phyloP scores from a whole-genome alignment of 352 stramenopile species.

The Thalassiosira hispida region DNA sequence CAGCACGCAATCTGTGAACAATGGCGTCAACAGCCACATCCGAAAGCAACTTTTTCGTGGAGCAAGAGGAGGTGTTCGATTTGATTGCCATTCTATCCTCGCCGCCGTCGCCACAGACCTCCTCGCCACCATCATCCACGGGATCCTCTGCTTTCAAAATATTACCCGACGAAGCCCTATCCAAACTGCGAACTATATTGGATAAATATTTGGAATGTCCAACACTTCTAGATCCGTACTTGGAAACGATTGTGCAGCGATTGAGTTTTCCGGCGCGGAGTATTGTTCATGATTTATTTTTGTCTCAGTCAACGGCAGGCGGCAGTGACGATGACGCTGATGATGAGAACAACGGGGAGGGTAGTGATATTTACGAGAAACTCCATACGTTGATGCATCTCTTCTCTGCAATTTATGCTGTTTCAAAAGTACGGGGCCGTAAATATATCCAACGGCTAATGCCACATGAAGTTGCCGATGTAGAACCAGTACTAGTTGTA shows the following conservation, averaged over 20 bases:
- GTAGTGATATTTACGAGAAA: slow-evolving; percentile 30
- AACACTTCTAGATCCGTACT: slow-evolving; percentile 90
- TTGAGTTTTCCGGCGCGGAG: slow-evolving; percentile 84
- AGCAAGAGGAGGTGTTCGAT: slow-evolving; percentile 48
- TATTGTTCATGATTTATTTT: slow-evolving; percentile 68
- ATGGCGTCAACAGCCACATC: slow-evolving; percentile 44
- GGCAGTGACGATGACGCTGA: background rate
- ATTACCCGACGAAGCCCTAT: slow-evolving; percentile 42
- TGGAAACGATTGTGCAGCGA: slow-evolving; percentile 85
- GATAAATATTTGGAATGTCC: slow-evolving; percentile 89
- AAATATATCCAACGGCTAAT: slow-evolving; percentile 96
- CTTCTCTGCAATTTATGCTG: slow-evolving; percentile 89
- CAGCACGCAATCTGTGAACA: background rate
- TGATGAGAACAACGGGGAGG: slow-evolving; percentile 25
- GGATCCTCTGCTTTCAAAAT: background rate
- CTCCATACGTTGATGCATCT: slow-evolving; percentile 55
- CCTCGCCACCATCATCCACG: background rate
- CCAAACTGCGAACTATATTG: slow-evolving; percentile 63
- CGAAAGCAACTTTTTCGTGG: slow-evolving; percentile 50
- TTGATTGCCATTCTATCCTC: slow-evolving; percentile 45
- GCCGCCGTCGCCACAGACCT: background rate
- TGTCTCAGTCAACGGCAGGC: slow-evolving; percentile 3
- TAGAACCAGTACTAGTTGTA: slow-evolving; percentile 91
- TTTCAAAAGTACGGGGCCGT: slow-evolving; percentile 94
- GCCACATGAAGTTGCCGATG: slow-evolving; percentile 93